A percentile compares a stretch with the other conserved stretches of the same genome.
These are phyloP conservation scores for Musa itinerans DNA, from an alignment of 176 grass and related monocot species.

Conservation along the genomic window DNA sequence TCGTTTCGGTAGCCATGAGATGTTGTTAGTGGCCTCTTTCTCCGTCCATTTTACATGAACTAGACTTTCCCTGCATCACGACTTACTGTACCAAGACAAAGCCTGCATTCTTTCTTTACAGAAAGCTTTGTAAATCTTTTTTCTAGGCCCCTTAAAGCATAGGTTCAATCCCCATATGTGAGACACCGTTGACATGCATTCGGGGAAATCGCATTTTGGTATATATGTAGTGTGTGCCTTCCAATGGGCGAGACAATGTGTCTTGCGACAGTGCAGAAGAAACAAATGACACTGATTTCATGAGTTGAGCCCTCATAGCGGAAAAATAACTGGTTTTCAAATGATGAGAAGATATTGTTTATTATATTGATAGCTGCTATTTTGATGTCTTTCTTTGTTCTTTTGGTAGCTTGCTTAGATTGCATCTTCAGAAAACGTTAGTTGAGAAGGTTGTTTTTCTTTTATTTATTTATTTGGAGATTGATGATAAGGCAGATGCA, in stretches of 20 bases:
- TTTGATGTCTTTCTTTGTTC: too few relatives aligned
- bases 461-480: too few relatives aligned
- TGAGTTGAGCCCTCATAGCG: too few relatives aligned
- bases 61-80: background rate
- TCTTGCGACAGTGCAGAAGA: background rate
- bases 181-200: background rate
- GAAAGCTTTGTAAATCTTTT: background rate
- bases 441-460: too few relatives aligned
- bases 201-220: background rate
- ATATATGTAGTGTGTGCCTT: constrained; percentile 1
- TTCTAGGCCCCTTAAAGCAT: background rate
- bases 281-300: background rate
- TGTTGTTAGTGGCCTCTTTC: background rate
- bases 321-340: background rate
- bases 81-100: background rate
- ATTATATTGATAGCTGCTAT: too few relatives aligned
- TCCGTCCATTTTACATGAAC: background rate
- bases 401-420: background rate
- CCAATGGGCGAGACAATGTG: background rate
- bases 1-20: constrained; percentile 32
- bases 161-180: background rate
- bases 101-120: background rate
- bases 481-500: too few relatives aligned
- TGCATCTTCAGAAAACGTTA: background rate
- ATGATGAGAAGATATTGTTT: background rate